Conservation (phyloP, 805 yeast species). For the Dipodascopsis tothii region DNA sequence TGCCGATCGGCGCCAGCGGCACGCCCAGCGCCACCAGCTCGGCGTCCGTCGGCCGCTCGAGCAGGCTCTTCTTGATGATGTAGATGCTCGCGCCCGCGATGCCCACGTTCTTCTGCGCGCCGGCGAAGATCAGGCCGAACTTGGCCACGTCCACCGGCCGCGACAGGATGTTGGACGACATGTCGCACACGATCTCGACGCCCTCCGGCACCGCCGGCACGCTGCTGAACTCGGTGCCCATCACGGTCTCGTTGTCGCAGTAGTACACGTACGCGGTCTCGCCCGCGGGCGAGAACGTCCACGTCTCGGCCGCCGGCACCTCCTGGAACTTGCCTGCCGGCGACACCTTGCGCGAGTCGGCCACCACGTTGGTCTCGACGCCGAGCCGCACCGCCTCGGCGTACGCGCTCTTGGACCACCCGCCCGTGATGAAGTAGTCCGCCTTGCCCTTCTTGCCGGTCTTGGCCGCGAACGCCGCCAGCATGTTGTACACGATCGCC, state of each 20-base stretch:
- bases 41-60: constrained; percentile 54
- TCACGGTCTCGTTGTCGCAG: constrained; percentile 96
- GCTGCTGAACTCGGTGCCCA: constrained; percentile 79
- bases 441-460: constrained; percentile 71
- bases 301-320: constrained; percentile 52
- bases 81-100: constrained; percentile 90
- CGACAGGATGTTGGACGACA: constrained; percentile 88
- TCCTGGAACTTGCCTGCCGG: constrained; percentile 51
- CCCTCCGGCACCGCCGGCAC: constrained; percentile 51
- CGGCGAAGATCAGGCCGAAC: constrained; percentile 82
- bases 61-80: constrained; percentile 73
- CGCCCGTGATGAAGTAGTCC: constrained; percentile 84
- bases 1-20: constrained; percentile 84
- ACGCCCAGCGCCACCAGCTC: constrained; percentile 51
- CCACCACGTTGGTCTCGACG: constrained; percentile 58
- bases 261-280: constrained; percentile 78
- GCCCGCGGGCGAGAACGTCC: constrained; percentile 51
- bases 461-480: constrained; percentile 64
- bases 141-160: constrained; percentile 71
- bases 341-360: constrained; percentile 49
- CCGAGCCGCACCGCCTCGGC: constrained; percentile 87
- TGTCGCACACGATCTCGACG: constrained; percentile 82
- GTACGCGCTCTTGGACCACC: constrained; percentile 83
- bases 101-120: constrained; percentile 97
- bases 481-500: constrained; percentile 70